phyloP scores from a whole-genome alignment of 78 protist species.

The Dictyostelium discoideum region dicty_2.7 NC_007088.5:2304001-2304500 shows the following conservation, averaged over 20 bases:
- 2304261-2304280: neutral
- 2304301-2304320: neutral
- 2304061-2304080: neutral
- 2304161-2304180: no score
- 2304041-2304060: no score
- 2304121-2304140: neutral
- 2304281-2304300: neutral
- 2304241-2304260: no score
- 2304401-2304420: neutral
- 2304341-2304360: slow-evolving; percentile 11
- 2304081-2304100: no score
- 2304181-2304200: neutral
- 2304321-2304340: slow-evolving; percentile 4
- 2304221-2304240: neutral
- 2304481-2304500: neutral
- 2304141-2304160: no score
- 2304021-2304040: no score
- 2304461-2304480: neutral
- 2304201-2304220: neutral
- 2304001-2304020: no score
- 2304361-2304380: neutral
- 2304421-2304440: neutral
- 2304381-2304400: slow-evolving; percentile 1
- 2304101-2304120: neutral
- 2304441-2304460: neutral